Percentiles rank a stretch among this genome's conserved stretches.
These are phyloP conservation scores for Lentinula detonsa DNA, from an alignment of 768 basidiomycete species.

Conservation along the genomic window DNA sequence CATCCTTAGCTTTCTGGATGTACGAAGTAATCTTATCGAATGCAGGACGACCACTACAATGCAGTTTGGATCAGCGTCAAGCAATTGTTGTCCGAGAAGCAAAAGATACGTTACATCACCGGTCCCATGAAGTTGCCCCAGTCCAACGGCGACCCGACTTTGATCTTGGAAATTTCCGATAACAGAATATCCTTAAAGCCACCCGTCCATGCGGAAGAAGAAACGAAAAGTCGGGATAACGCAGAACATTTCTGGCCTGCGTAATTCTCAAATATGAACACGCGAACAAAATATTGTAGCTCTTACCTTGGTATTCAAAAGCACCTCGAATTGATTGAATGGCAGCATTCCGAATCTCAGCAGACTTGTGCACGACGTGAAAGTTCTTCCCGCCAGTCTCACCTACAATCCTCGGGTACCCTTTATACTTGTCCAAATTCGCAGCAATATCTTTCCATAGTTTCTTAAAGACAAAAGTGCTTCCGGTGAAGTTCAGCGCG, in stretches of 20 bases:
- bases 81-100: neutral
- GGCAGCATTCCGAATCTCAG: constrained; percentile 87
- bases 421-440: constrained; percentile 82
- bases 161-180: constrained; percentile 76
- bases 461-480: constrained; percentile 89
- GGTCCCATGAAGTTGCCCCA: constrained; percentile 92
- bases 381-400: constrained; percentile 99
- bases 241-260: constrained; percentile 96
- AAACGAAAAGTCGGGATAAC: constrained; percentile 84
- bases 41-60: constrained; percentile 67
- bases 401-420: constrained; percentile 93
- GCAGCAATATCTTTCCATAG: constrained; percentile 93
- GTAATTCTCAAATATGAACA: neutral
- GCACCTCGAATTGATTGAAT: constrained; percentile 81
- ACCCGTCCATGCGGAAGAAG: constrained; percentile 75
- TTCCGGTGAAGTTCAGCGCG: constrained; percentile 94
- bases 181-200: constrained; percentile 84
- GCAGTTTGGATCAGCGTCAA: neutral
- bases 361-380: constrained; percentile 85
- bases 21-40: constrained; percentile 84
- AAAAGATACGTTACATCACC: constrained; percentile 63
- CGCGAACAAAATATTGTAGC: neutral
- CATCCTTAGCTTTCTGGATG: constrained; percentile 79
- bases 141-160: constrained; percentile 70
- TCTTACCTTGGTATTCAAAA: constrained; percentile 90